Base-by-base conservation (phyloP, 2,329 filamentous ascomycete species). In the Emmonsia crescens region DNA sequence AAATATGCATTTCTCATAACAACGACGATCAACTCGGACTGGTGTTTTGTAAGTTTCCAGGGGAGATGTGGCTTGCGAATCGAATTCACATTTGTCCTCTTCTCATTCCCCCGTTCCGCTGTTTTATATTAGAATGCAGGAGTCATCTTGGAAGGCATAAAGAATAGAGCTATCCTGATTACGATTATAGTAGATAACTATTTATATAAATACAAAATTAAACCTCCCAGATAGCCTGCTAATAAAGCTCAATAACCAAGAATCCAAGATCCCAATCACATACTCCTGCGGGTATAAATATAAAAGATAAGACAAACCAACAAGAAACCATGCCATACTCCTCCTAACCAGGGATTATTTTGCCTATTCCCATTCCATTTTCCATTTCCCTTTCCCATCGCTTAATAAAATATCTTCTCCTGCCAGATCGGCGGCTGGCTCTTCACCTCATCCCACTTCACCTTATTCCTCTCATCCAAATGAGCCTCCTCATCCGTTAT, bases 401-500 rank as follows among this genome's bases (percentile, higher is more conserved):
- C 9, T 64, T 59, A 82, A 70, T 81, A 82, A 59, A 81, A 73
- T 48, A 77, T 71, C 73, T 81, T 82, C 69, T 80, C 74, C 64
- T 80, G 69, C 73, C 81, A 84, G 60, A 85, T 77, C 14, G 84
- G 84, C 59, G 84, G 80, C 62, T 79, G 73, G 16, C 80, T 81
- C 52, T 77, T 76, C 63, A 83, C 79, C n/a, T 79, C 76, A 70
- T 85, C 81, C 83, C 84, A 85, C 14, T 80, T 75, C 51, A 87
- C 77, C 64, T 83, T 84, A 72, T 87, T 87, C 77, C 88, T 88
- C 67, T 88, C 87, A 69, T 88, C 80, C 49, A 92, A 73, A 60
- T 80, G 81, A 52, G 87, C 89, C 3, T 85, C 86, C 65, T 89
- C 86, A 70, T 96, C 90, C 0, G 89, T 93, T 59, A 93, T 93